Base-by-base conservation (phyloP, 2,329 filamentous ascomycete genomes). In the Colletotrichum tabaci region DNA sequence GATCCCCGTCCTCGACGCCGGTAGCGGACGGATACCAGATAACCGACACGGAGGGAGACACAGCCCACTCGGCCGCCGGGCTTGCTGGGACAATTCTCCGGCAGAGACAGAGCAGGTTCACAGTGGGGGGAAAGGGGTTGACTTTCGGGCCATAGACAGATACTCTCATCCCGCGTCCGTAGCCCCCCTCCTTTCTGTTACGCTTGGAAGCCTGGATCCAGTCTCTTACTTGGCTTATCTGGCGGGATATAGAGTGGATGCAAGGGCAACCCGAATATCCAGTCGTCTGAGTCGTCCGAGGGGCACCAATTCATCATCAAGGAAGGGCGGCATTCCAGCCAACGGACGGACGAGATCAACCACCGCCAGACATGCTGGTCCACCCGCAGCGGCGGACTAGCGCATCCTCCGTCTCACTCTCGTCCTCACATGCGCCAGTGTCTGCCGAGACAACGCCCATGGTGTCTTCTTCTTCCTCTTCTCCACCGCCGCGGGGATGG, bases 261-360 rank as follows among this genome's bases (percentile, higher is more conserved):
- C 40, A 69, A 66, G 61, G 61, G 44, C 26, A 52, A 23, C 18
- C 9, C 47, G 61, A 26, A 21, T 66, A 23, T 53, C 53, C 26
- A 35, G 46, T 23, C 21, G 10, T 47, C 30, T 23, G 7, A 8
- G 30, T 35, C 30, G 30, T 35, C 46, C 15, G 7, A 4, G 40
- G 12, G 38, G 23, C 15, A 35, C 0, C 1, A 2, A 9, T 35
- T 9, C 30, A 35, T 35, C 47, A 26, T 61, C 60, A 26, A 61
- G 46, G 21, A 12, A 23, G 61, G 52, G 26, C 64, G 53, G 44
- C 35, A 66, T 66, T 57, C 63, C 56, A 61, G 47, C 63, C 30
- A 35, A 35, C 30, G 30, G 30, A 35, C 30, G 30, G 30, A 35
- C 30, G 30, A 35, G 57, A 67, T 57, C 44, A 38, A 61, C 13